Evolutionary conservation across 2,329 filamentous ascomycete genomes (phyloP), one percentile per base, ranked within the genome.

Genomic region (Diaporthe destruens): DNA sequence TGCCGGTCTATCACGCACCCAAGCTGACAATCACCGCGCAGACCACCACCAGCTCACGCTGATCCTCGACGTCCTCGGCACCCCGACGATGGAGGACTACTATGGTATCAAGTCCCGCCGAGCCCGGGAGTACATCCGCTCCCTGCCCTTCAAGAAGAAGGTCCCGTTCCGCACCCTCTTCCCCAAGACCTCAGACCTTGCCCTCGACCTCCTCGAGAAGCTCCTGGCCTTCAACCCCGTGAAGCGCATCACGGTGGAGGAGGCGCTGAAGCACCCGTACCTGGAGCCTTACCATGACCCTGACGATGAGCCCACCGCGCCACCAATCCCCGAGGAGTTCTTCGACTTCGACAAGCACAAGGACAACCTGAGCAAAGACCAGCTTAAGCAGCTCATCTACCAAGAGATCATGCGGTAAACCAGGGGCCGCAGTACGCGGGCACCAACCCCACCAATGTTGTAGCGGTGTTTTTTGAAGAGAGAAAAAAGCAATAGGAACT

Each of bases 271-370:
- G 85, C 96, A 99, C 85, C 96, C 96, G 6, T 99, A 99, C 84
- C 90, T 99, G 44, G 96, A 99, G 87, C 96, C 96, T 7, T 99
- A 99, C 84, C 96, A 99, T 83, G 96, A 99, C 82, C 96, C 96
- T 8, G 96, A 98, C 81, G 96, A 99, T 81, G 96, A 99, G 88
- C 96, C 96, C 65, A 98, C 94, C 16, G 96, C 96, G 23, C 94
- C 95, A 55, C 95, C 96, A 29, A 99, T 99, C 79, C 96, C 96
- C 29, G 96, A 98, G 83, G 96, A 98, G 82, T 99, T 99, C 88
- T 99, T 99, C 82, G 96, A 99, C 84, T 99, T 99, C 83, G 96
- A 99, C 85, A 98, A 98, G 89, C 97, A 98, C 88, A 99, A 99
- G 91, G 96, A 99, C 83, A 96, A 93, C 79, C 85, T 99, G 80